Evolutionary conservation across 257 asterid species (phyloP), one percentile per base, ranked within the genome.

Genomic region (Leptodermis oblonga): DNA sequence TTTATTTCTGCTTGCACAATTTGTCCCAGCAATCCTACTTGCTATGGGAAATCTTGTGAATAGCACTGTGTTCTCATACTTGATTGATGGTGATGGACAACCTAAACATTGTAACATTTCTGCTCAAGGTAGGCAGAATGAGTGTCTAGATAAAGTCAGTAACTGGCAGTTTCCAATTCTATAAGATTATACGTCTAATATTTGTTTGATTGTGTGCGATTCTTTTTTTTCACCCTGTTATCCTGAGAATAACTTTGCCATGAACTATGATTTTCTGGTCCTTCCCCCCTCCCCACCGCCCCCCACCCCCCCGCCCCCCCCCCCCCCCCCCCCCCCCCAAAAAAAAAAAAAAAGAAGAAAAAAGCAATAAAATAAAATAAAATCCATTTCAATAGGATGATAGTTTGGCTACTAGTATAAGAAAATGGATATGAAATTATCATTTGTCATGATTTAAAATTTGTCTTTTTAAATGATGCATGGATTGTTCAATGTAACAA

Each of bases 31-130:
- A 75, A 81, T 90, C 79, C 89, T 90, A 68, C 90, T 93, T 68
- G 96, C 98, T 71, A 88, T 93, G 81, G 98, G 97, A 39, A 93
- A 93, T 81, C 94, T 93, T 69, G 98, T 93, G 58, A 90, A 87
- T 75, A 86, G 80, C 78, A 90, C 97, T 7, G 97, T 90, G 53
- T 88, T 93, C 75, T 77, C 82, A 37, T 87, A 79, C 81, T 74
- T 84, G 69, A 85, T 97, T 61, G 86, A 82, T 78, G 96, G 89
- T 76, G 98, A 85, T 79, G 81, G 81, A 71, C 89, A 74, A 68
- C 73, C 69, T n/a, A 61, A 61, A 48, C 63, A 48, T 41, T 55
- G 58, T 48, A 65, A 65, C 6, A 58, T 65, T 65, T 31, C 37
- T 45, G 41, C 58, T 46, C 28, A 65, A 43, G 70, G 70, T 65